phyloP scores from a whole-genome alignment of 2,329 filamentous ascomycete genomes.

The Trematosphaeria pertusa region DNA sequence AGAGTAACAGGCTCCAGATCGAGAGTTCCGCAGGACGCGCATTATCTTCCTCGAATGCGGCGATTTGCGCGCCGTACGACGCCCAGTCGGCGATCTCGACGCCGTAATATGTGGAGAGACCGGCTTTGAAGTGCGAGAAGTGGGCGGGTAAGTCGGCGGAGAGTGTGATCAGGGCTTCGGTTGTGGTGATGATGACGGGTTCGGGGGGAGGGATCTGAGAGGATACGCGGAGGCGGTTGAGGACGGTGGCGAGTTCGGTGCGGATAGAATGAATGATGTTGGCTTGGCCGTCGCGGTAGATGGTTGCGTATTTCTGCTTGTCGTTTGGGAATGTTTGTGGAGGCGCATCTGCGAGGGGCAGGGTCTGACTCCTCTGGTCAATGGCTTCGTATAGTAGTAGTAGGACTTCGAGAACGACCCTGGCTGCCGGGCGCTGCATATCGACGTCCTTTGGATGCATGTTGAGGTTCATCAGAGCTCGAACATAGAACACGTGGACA shows the following conservation, averaged over 20 bases:
- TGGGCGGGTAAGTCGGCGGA: slow-evolving; percentile 16
- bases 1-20: slow-evolving; percentile 34
- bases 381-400: slow-evolving; percentile 32
- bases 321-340: slow-evolving; percentile 28
- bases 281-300: slow-evolving; percentile 53
- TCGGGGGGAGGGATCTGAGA: slow-evolving; percentile 5
- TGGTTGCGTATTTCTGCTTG: slow-evolving; percentile 50
- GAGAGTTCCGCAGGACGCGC: slow-evolving; percentile 11
- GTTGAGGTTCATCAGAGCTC: slow-evolving; percentile 29
- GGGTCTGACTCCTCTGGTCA: slow-evolving; percentile 24
- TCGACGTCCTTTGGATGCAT: slow-evolving; percentile 20
- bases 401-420: slow-evolving; percentile 32
- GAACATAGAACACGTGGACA: slow-evolving; percentile 40
- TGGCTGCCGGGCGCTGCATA: slow-evolving; percentile 18
- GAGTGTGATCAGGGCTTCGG: slow-evolving; percentile 20
- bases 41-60: slow-evolving; percentile 11
- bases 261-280: slow-evolving; percentile 34
- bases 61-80: slow-evolving; percentile 4
- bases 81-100: slow-evolving; percentile 1
- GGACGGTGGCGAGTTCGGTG: slow-evolving; percentile 25
- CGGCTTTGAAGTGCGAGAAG: slow-evolving; percentile 17
- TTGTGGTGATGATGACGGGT: slow-evolving; percentile 20
- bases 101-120: slow-evolving; percentile 17
- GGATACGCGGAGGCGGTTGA: slow-evolving; percentile 13
- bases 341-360: slow-evolving; percentile 19